Base-by-base conservation (phyloP, 1,284 basidiomycete species). In the Malassezia restricta region DNA sequence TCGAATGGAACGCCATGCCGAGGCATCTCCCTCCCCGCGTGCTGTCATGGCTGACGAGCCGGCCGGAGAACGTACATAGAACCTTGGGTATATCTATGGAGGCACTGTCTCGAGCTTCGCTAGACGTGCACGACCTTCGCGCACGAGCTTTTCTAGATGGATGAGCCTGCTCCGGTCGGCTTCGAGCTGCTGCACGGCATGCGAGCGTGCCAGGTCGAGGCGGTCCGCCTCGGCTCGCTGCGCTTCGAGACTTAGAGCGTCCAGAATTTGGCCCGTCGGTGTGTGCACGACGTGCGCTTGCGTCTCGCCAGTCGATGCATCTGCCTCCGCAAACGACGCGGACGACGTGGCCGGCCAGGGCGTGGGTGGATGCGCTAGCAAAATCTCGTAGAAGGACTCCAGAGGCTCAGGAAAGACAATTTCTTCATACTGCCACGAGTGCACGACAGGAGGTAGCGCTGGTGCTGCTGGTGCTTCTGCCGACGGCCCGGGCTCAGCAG, bases 401-500 rank as follows among this genome's bases (percentile, higher is more conserved):
- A 85, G 88, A 1, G 94, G 94, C 66, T 98, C 92, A 61, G 83
- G 82, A 76, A 99, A 98, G 43, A 98, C 88, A 56, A 98, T 81
- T 63, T 99, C 94, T 73, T 98, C 94, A 76, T 98, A 98, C 69
- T 96, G 91, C 92, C 94, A 99, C 0, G 89, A 87, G 73, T 96
- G 87, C 14, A 73, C 68, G 5, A 71, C 70, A 17, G 67, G 66
- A 15, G 67, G 65, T n/a, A 58, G 59, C 3, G 59, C 27, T n/a
- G 44, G 41, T 28, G 32, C 28, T 12, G 43, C 11, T 7, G 30
- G 31, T 9, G 35, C 38, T 32, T 32, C 35, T 8, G 32, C 37
- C 20, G n/a, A 9, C 9, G 39, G 3, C 11, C 17, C 9, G 3
- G 39, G 41, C 45, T 24, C 54, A 57, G 15, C 49, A 54, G 12